phyloP scores from a whole-genome alignment of 2,329 filamentous ascomycete species.

The Aspergillus terreus region DNA sequence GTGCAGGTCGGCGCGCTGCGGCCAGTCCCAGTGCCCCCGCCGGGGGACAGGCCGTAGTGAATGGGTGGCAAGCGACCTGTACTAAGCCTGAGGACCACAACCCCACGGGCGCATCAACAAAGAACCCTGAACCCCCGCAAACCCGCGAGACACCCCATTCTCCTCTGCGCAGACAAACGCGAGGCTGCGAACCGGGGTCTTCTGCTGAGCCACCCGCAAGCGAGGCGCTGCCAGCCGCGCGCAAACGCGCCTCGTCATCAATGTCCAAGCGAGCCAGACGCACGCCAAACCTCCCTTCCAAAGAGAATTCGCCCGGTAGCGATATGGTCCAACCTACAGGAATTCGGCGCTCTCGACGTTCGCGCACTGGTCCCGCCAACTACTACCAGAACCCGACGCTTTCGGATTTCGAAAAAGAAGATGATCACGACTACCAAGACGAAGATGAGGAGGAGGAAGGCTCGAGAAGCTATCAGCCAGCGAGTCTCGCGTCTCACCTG shows the following conservation, averaged over 20 bases:
- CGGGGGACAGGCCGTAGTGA: not conserved
- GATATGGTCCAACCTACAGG: not conserved
- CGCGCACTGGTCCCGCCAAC: constrained; percentile 24
- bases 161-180: too few relatives aligned
- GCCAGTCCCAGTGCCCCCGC: not conserved
- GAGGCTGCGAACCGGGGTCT: too few relatives aligned
- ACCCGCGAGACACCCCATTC: too few relatives aligned
- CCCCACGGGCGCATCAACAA: not conserved
- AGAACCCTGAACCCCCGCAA: not conserved
- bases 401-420: constrained; percentile 12
- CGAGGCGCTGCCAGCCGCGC: too few relatives aligned
- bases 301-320: constrained; percentile 1
- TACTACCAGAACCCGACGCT: constrained; percentile 25
- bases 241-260: not conserved
- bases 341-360: constrained; percentile 26
- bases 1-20: not conserved
- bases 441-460: too few relatives aligned
- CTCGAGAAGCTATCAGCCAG: too few relatives aligned
- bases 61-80: not conserved
- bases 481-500: too few relatives aligned
- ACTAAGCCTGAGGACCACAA: not conserved
- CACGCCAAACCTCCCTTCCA: not conserved
- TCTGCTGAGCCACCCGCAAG: too few relatives aligned
- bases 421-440: constrained; percentile 1
- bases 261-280: not conserved